These are phyloP conservation scores for Cercis canadensis DNA, from an alignment of 306 rosid genomes.

Conservation along the genomic window DNA sequence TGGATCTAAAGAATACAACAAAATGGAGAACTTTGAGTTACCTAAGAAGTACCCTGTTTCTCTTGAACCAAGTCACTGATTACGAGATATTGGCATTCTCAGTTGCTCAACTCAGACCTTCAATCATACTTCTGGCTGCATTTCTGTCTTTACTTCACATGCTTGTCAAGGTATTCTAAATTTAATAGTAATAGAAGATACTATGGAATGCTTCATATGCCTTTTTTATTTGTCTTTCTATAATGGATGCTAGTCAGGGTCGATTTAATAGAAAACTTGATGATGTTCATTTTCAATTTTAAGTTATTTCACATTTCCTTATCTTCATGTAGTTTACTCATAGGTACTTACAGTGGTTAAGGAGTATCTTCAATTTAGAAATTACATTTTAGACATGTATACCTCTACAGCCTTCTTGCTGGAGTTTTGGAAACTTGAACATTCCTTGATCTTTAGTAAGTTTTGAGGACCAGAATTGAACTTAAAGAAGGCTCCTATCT, in stretches of 20 bases:
- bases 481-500: constrained; percentile 14
- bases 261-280: constrained; percentile 20
- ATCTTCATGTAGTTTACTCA: no score
- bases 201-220: no score
- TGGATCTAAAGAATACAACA: constrained; percentile 72
- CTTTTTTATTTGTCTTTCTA: neutral
- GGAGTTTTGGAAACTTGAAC: constrained; percentile 5
- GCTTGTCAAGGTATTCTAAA: constrained; percentile 71
- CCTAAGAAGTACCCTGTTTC: constrained; percentile 78
- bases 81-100: constrained; percentile 71
- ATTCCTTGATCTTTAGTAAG: neutral
- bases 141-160: constrained; percentile 70
- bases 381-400: constrained; percentile 16
- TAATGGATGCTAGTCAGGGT: constrained; percentile 4
- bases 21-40: no score
- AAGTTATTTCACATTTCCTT: neutral
- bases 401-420: neutral
- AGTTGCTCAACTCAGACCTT: constrained; percentile 69
- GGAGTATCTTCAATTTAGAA: constrained; percentile 27
- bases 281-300: constrained; percentile 4
- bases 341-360: no score
- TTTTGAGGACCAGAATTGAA: neutral
- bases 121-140: constrained; percentile 61
- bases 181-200: no score
- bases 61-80: constrained; percentile 74